A percentile compares a stretch with the other conserved stretches of the same genome.
Conservation (phyloP, 2,329 filamentous ascomycete genomes). For the Aureobasidium lini region DNA sequence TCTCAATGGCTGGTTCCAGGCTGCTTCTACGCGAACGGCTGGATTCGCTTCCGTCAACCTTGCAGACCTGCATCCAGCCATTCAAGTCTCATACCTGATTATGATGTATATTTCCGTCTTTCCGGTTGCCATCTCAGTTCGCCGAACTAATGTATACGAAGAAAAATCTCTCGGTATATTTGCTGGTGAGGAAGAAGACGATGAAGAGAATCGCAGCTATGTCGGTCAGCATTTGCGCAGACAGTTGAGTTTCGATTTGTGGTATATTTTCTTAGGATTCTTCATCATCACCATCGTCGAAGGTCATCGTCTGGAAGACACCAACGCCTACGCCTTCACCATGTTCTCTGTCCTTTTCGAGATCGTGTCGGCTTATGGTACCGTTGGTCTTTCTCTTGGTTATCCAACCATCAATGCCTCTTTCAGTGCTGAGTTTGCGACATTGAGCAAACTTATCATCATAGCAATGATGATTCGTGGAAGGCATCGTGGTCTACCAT, state of each 20-base stretch:
- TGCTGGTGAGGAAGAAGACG: conserved; percentile 42
- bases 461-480: conserved; percentile 61
- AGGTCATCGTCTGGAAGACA: conserved; percentile 59
- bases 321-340: conserved; percentile 46
- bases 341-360: conserved; percentile 63
- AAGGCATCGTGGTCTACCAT: conserved; percentile 57
- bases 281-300: conserved; percentile 91
- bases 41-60: conserved; percentile 81
- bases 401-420: conserved; percentile 69
- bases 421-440: conserved; percentile 73
- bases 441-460: conserved; percentile 59
- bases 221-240: conserved; percentile 85
- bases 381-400: conserved; percentile 83
- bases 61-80: conserved; percentile 71
- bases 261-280: conserved; percentile 90
- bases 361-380: conserved; percentile 85
- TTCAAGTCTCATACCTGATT: conserved; percentile 88
- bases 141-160: conserved; percentile 92
- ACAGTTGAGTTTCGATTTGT: conserved; percentile 93
- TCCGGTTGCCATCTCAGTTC: conserved; percentile 90
- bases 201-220: conserved; percentile 63
- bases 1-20: conserved; percentile 83
- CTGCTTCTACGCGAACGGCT: conserved; percentile 79
- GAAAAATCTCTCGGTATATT: conserved; percentile 78
- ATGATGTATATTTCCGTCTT: conserved; percentile 99